These are phyloP conservation scores for Globisporangium cederbergense DNA, from an alignment of 352 stramenopile genomes.

Conservation along the genomic window DNA sequence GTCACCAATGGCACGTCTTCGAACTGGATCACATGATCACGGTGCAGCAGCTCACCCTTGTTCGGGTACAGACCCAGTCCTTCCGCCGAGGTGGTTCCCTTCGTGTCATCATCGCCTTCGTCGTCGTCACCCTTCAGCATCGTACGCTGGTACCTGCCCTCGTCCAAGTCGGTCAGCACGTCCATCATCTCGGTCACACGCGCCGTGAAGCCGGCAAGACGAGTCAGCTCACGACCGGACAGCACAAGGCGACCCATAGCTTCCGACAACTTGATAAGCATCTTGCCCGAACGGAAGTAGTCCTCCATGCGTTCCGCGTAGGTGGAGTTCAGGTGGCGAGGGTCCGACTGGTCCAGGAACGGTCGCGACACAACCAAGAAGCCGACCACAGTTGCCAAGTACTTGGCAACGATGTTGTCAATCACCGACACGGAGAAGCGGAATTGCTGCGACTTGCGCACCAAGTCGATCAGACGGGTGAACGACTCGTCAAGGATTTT, in stretches of 20 bases:
- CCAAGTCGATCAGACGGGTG: slow-evolving; percentile 49
- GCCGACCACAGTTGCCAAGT: slow-evolving; percentile 80
- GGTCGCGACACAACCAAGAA: slow-evolving; percentile 75
- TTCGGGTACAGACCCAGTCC: slow-evolving; percentile 56
- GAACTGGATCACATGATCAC: slow-evolving; percentile 85
- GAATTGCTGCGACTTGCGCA: slow-evolving; percentile 81
- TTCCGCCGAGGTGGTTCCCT: slow-evolving; percentile 33
- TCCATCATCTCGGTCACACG: slow-evolving; percentile 82
- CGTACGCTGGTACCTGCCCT: slow-evolving; percentile 66
- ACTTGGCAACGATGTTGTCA: slow-evolving; percentile 87
- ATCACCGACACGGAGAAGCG: slow-evolving; percentile 78
- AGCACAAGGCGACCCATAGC: slow-evolving; percentile 84
- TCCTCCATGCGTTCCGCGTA: slow-evolving; percentile 82
- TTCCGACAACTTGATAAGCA: slow-evolving; percentile 84
- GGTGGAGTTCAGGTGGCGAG: slow-evolving; percentile 47
- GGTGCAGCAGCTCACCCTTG: slow-evolving; percentile 50
- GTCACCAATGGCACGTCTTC: slow-evolving; percentile 86
- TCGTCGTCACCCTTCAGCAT: slow-evolving; percentile 58
- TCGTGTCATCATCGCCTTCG: slow-evolving; percentile 22
- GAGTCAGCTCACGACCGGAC: slow-evolving; percentile 79
- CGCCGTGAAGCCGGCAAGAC: slow-evolving; percentile 74
- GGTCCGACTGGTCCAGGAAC: slow-evolving; percentile 59
- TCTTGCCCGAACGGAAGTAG: slow-evolving; percentile 84
- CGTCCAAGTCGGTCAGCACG: slow-evolving; percentile 60
- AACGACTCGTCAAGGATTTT: slow-evolving; percentile 74